These are phyloP conservation scores for Berkeleyomyces basicola DNA, from an alignment of 2,329 filamentous ascomycete species.

Conservation along the genomic window DNA sequence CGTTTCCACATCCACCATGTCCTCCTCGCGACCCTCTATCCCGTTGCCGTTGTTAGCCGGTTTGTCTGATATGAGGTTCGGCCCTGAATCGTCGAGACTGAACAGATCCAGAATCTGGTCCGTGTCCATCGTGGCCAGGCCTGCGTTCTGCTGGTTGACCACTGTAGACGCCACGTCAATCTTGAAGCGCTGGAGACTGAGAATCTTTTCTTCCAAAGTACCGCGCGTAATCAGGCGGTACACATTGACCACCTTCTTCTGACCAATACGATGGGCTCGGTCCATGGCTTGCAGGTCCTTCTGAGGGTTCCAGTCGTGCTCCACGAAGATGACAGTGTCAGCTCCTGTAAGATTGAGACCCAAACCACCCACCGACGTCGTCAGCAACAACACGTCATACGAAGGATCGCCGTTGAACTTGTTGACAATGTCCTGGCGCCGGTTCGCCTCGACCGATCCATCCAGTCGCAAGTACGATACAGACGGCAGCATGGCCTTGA, in stretches of 20 bases:
- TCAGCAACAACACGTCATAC: conserved; percentile 85
- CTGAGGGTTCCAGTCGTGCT: conserved; percentile 99
- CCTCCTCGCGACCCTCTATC: conserved; percentile 51
- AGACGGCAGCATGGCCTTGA: conserved; percentile 77
- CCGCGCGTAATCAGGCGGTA: conserved; percentile 92
- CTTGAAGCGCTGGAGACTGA: conserved; percentile 97
- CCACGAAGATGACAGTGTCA: conserved; percentile 97
- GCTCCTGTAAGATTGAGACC: conserved; percentile 92
- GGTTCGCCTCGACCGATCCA: conserved; percentile 78
- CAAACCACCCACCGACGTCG: conserved; percentile 85
- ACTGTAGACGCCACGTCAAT: conserved; percentile 97
- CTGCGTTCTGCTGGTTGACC: conserved; percentile 97
- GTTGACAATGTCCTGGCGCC: conserved; percentile 95
- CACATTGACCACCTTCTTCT: conserved; percentile 99
- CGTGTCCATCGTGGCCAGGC: conserved; percentile 88
- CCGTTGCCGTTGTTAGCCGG: conserved; percentile 20
- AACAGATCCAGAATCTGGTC: conserved; percentile 96
- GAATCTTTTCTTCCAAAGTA: conserved; percentile 94
- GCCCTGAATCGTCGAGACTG: conserved; percentile 67
- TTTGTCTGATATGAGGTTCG: conserved; percentile 44
- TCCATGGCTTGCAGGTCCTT: conserved; percentile 99
- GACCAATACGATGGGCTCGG: conserved; percentile 89
- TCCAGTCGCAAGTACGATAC: conserved; percentile 92
- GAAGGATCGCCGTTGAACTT: conserved; percentile 96
- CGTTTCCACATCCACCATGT: conserved; percentile 84